Evolutionary conservation across 208 protist species (phyloP), one percentile per base, ranked within the genome.

Genomic region (Leishmania aethiopica): DNA sequence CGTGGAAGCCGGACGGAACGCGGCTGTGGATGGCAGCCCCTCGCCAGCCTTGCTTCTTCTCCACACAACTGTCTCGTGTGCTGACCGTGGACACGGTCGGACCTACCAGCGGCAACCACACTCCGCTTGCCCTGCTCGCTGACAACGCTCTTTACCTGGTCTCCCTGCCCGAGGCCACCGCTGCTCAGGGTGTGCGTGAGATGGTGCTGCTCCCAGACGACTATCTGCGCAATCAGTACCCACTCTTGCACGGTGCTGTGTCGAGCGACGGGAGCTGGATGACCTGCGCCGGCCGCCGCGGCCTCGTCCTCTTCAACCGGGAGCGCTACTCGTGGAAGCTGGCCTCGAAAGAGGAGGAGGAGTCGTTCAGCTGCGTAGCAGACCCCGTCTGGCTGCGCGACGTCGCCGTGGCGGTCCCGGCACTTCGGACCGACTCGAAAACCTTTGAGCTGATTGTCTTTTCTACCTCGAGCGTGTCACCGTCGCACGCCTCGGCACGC

Each of bases 331-430:
- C 77, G 37, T 96, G 94, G 92, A 74, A 72, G 62, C 55, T 88
- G 69, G 79, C 90, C 22, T 82, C 85, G 57, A 71, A 89, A 55
- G 62, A 79, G 40, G 80, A 87, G 32, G 85, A 91, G 66, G 76
- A 78, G 70, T 80, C 75, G 6, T 87, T 92, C 40, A 79, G 72
- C 55, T 93, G 87, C 72, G 84, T 95, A 3, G 86, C 86, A 1
- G 89, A 93, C 62, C 92, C 92, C 3, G 80, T 87, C 35, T 97
- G 92, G 90, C 82, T 97, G 66, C 75, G 79, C 47, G 81, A 91
- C 66, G 40, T 82, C 10, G 80, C 88, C 4, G 81, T 93, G 19
- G 88, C 83, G 10, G 57, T 96, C 7, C 89, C 92, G 37, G 81
- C 80, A 1, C 69, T 81, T 37, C 79, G 82, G 25, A 79, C 77